Conservation (phyloP, 768 basidiomycete genomes). For the Russula emetica region DNA sequence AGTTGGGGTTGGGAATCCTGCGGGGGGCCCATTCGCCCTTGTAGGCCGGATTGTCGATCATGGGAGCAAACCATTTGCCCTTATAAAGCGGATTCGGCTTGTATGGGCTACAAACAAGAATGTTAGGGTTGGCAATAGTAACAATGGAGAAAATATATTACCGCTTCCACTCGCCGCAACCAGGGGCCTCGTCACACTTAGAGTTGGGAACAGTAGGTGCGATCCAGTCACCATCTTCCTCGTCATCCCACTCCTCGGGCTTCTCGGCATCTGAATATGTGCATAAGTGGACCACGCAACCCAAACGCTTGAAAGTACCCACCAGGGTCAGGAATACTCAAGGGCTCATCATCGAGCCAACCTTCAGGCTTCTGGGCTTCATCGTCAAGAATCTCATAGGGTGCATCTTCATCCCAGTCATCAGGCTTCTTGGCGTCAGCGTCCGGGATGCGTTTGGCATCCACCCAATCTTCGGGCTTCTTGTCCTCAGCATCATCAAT, state of each 20-base stretch:
- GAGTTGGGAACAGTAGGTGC: conserved; percentile 87
- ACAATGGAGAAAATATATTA: conserved; percentile 32
- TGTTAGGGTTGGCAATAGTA: not conserved
- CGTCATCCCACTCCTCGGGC: conserved; percentile 99
- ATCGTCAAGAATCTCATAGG: conserved; percentile 84
- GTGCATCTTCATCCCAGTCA: conserved; percentile 98
- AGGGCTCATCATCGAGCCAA: conserved; percentile 90
- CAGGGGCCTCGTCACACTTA: conserved; percentile 81
- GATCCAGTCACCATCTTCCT: conserved; percentile 99
- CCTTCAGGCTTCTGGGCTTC: conserved; percentile 89
- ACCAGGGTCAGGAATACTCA: conserved; percentile 84
- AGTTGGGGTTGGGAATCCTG: conserved; percentile 86
- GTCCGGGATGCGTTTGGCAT: conserved; percentile 80
- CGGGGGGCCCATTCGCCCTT: conserved; percentile 91
- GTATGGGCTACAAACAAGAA: conserved; percentile 50
- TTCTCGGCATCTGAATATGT: conserved; percentile 65
- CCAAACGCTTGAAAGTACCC: conserved; percentile 19
- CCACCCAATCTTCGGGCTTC: conserved; percentile 94
- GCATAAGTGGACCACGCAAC: not conserved
- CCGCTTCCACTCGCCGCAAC: conserved; percentile 94
- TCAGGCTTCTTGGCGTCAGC: conserved; percentile 85
- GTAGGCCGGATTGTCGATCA: conserved; percentile 97
- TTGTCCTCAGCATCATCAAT: conserved; percentile 89
- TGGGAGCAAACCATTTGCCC: conserved; percentile 95
- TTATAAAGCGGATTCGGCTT: conserved; percentile 94